Percentiles rank a stretch among this genome's conserved stretches.
These are phyloP conservation scores for Phylloporus arenicola DNA, from an alignment of 768 basidiomycete species.

Conservation along the genomic window DNA sequence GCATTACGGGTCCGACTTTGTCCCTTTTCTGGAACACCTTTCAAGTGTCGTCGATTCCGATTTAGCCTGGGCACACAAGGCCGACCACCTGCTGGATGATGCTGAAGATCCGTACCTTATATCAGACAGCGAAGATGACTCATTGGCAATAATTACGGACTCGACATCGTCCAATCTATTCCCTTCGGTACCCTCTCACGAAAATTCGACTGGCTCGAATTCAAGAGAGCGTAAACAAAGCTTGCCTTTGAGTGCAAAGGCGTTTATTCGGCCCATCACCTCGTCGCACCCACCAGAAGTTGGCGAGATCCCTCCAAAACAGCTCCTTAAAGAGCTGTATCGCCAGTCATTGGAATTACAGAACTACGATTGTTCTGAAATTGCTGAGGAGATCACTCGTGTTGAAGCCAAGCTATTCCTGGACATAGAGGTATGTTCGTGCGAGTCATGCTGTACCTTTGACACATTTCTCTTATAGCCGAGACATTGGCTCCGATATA, in stretches of 20 bases:
- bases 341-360: slow-evolving; percentile 55
- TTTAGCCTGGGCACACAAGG: slow-evolving; percentile 67
- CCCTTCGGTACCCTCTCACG: slow-evolving; percentile 16
- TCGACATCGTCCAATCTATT: slow-evolving; percentile 26
- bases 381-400: slow-evolving; percentile 85
- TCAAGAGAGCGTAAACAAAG: slow-evolving; percentile 65
- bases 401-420: slow-evolving; percentile 65
- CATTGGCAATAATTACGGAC: slow-evolving; percentile 27
- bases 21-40: slow-evolving; percentile 71
- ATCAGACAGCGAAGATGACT: slow-evolving; percentile 50
- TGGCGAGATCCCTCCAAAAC: slow-evolving; percentile 44
- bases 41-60: slow-evolving; percentile 63
- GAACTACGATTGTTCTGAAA: slow-evolving; percentile 51
- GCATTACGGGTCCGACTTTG: slow-evolving; percentile 79
- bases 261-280: slow-evolving; percentile 35
- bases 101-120: slow-evolving; percentile 56
- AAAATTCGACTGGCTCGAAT: slow-evolving; percentile 21
- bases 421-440: slow-evolving; percentile 60
- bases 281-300: slow-evolving; percentile 27
- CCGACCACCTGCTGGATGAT: slow-evolving; percentile 51
- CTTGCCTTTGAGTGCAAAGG: slow-evolving; percentile 49
- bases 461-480: slow-evolving; percentile 45
- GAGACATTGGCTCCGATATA: slow-evolving; percentile 81
- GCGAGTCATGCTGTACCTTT: neutral
- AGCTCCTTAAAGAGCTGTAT: slow-evolving; percentile 58